Percentiles rank a stretch among this genome's conserved stretches.
Evolutionary conservation across 768 basidiomycete genomes (phyloP).

Genomic region (Podaxis rugospora): DNA sequence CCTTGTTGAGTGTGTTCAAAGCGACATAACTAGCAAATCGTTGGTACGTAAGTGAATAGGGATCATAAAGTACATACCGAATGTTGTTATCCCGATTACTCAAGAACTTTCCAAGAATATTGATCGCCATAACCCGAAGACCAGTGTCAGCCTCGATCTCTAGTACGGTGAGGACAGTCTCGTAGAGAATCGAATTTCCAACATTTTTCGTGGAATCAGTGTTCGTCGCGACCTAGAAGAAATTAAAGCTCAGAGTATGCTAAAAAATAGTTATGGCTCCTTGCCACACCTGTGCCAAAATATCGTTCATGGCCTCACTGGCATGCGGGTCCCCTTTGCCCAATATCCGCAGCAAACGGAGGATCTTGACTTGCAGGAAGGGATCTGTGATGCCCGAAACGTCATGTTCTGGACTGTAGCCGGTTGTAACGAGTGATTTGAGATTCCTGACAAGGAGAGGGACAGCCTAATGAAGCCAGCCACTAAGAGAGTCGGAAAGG

Average conservation of each 20-base stretch:
- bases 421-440: constrained; percentile 92
- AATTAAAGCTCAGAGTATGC: not conserved
- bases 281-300: constrained; percentile 77
- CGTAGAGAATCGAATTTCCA: constrained; percentile 96
- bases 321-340: constrained; percentile 82
- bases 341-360: constrained; percentile 84
- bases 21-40: constrained; percentile 77
- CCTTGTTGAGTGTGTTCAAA: constrained; percentile 96
- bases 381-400: constrained; percentile 99
- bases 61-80: constrained; percentile 48
- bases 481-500: not conserved
- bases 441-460: constrained; percentile 91
- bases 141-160: constrained; percentile 98
- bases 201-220: constrained; percentile 98
- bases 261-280: not conserved
- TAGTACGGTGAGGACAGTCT: constrained; percentile 92
- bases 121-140: constrained; percentile 98
- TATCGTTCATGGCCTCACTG: constrained; percentile 97
- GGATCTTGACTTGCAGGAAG: constrained; percentile 89
- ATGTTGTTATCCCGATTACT: constrained; percentile 99
- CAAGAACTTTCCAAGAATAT: constrained; percentile 97
- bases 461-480: constrained; percentile 57
- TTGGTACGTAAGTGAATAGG: not conserved
- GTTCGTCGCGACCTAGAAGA: constrained; percentile 88
- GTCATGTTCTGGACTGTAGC: constrained; percentile 98